Evolutionary conservation across 768 basidiomycete species (phyloP).

Genomic region (Agaricus sinodeliciosus): DNA sequence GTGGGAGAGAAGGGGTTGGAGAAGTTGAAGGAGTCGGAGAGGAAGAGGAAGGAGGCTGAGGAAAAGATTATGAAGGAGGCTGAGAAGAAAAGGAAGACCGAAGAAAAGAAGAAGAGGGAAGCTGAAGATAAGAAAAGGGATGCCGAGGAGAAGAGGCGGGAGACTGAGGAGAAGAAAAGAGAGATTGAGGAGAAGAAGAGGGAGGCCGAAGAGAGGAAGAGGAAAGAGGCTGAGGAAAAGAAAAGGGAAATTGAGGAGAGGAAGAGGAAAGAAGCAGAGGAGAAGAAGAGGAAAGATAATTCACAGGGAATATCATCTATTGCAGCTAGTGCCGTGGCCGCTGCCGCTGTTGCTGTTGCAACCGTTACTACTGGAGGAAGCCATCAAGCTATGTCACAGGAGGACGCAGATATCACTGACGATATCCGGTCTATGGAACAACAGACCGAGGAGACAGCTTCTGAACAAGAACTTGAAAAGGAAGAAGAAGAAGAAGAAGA

Average conservation of each 20-base stretch:
- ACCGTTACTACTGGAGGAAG: not conserved
- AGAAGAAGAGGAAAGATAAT: too few species aligned
- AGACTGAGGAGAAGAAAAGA: not conserved
- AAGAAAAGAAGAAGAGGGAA: not conserved
- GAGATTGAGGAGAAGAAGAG: conserved; percentile 4
- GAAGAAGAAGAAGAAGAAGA: not conserved
- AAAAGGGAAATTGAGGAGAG: not conserved
- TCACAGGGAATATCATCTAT: too few species aligned
- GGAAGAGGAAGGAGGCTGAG: not conserved
- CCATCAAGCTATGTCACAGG: too few species aligned
- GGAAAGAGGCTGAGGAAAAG: not conserved
- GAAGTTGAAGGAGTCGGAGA: not conserved
- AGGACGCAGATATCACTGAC: too few species aligned
- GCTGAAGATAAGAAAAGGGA: not conserved
- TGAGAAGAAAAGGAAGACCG: conserved; percentile 2
- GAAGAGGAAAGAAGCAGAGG: not conserved
- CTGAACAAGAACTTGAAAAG: not conserved
- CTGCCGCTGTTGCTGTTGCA: conserved; percentile 15
- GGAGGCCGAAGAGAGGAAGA: not conserved
- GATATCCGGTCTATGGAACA: not conserved
- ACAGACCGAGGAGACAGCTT: not conserved
- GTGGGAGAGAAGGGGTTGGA: conserved; percentile 1
- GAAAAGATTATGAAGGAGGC: not conserved
- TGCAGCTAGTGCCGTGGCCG: conserved; percentile 6
- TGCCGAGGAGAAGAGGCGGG: not conserved